Evolutionary conservation across 345 rosid genomes (phyloP).

Genomic region (Noccaea bulbosa): DNA sequence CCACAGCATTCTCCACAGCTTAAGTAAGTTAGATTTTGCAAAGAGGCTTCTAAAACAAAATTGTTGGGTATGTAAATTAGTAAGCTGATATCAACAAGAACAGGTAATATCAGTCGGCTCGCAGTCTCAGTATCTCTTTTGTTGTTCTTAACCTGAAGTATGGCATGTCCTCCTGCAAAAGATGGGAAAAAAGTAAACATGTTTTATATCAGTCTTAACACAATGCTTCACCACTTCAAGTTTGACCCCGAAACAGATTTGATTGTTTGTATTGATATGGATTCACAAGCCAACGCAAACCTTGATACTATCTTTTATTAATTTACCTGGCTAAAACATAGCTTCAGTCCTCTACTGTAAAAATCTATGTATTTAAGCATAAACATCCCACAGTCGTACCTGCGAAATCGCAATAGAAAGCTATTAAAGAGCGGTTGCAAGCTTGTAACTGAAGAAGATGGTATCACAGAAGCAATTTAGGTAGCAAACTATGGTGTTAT

Average conservation of each 20-base stretch:
- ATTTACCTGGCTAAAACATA: conserved; percentile 79
- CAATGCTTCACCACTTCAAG: conserved; percentile 1
- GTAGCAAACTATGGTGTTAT: not conserved
- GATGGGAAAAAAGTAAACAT: not conserved
- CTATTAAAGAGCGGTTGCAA: conserved; percentile 3
- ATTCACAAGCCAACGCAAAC: not conserved
- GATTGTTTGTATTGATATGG: not conserved
- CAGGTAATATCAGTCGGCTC: conserved; percentile 56
- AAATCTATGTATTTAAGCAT: conserved; percentile 94
- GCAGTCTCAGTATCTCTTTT: conserved; percentile 77
- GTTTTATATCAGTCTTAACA: conserved; percentile 1
- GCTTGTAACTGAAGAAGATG: not conserved
- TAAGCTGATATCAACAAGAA: conserved; percentile 1
- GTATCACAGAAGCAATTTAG: not conserved
- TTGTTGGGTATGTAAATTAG: not conserved
- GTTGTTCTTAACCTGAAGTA: conserved; percentile 89
- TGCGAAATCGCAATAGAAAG: conserved; percentile 29
- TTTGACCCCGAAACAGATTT: no score
- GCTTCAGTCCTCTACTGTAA: conserved; percentile 74
- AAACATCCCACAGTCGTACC: conserved; percentile 94
- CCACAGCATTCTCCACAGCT: no score
- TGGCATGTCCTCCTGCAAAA: conserved; percentile 73
- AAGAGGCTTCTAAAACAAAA: not conserved
- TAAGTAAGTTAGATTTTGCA: not conserved
- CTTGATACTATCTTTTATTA: not conserved